Evolutionary conservation across 805 yeast species (phyloP), one percentile per base, ranked within the genome.

Genomic region (Candida qinlingensis): DNA sequence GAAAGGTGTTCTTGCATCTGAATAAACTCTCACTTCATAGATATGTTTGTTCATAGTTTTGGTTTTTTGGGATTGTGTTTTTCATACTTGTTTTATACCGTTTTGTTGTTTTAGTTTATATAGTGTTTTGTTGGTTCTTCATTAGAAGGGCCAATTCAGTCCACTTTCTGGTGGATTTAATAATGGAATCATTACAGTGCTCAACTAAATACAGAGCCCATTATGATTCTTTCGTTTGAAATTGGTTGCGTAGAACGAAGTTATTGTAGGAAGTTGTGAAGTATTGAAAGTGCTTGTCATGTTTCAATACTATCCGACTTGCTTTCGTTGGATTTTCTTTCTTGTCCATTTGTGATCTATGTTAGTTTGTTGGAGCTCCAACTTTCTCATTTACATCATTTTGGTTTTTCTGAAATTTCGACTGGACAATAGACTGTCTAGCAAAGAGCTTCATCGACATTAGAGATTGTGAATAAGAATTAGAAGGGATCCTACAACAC

Each of bases 1-100:
- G 79, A 87, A 86, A 78, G 96, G 96, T 70, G 78, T 78, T 72
- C 79, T 92, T 71, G 87, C 75, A 58, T 90, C 83, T 40, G 64
- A 62, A 33, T 71, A 67, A 60, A 11, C 19, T 25, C 33, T 4
- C 30, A 9, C 8, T 41, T 30, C 6, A 13, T n/a, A 30, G 31
- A 19, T 27, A 38, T 19, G 37, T 36, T 38, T 31, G 28, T 40
- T 40, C 36, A 7, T 36, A 6, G 4, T 29, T 13, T 30, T 40
- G 11, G 30, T 28, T 19, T 4, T 31, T 36, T 31, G 31, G 8
- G 7, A 13, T 30, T 30, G 40, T 39, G 33, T 41, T 41, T 36
- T 30, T 46, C 19, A 9, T 42, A 19, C 8, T 28, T 49, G n/a
- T 37, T 43, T 45, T 40, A 13, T 46, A 37, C 30, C 7, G 11